Percentiles rank a stretch among this genome's conserved stretches.
Evolutionary conservation across 805 yeast species (phyloP).

Genomic region (Yamadazyma tumulicola): DNA sequence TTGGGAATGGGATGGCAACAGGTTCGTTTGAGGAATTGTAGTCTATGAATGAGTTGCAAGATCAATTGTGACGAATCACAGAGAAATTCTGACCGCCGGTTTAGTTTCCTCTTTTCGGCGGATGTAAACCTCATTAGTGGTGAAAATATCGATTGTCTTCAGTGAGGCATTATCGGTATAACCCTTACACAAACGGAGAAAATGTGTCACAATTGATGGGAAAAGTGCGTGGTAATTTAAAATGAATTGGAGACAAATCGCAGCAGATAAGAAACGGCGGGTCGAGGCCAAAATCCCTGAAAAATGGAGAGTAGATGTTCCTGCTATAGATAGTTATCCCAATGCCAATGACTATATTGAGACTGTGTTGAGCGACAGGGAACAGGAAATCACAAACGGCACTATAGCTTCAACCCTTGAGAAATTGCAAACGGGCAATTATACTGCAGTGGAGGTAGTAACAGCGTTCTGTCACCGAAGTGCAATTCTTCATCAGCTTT

Average conservation of each 20-base stretch:
- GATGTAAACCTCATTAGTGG: too few species aligned
- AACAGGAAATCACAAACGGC: conserved; percentile 9
- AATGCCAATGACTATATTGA: conserved; percentile 8
- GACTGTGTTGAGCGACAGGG: conserved; percentile 9
- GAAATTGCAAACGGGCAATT: conserved; percentile 2
- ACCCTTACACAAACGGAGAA: too few species aligned
- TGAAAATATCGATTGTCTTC: too few species aligned
- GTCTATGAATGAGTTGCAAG: too few species aligned
- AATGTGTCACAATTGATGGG: too few species aligned
- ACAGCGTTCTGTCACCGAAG: conserved; percentile 59
- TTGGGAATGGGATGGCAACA: too few species aligned
- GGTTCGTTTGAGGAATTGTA: too few species aligned
- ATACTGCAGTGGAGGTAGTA: conserved; percentile 42
- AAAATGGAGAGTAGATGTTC: conserved; percentile 5
- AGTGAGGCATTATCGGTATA: too few species aligned
- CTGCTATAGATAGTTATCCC: conserved; percentile 2
- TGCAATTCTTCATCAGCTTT: conserved; percentile 54
- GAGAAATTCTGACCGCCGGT: too few species aligned
- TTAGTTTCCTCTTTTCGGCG: too few species aligned
- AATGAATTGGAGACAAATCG: conserved; percentile 3
- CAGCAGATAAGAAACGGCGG: background rate
- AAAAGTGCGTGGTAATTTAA: too few species aligned
- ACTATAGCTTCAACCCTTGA: conserved; percentile 4
- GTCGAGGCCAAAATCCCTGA: conserved; percentile 4
- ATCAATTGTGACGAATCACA: too few species aligned